Evolutionary conservation across 495 filamentous ascomycete genomes (phyloP), one percentile per base, ranked within the genome.

Genomic region (Entonaema liquescens): DNA sequence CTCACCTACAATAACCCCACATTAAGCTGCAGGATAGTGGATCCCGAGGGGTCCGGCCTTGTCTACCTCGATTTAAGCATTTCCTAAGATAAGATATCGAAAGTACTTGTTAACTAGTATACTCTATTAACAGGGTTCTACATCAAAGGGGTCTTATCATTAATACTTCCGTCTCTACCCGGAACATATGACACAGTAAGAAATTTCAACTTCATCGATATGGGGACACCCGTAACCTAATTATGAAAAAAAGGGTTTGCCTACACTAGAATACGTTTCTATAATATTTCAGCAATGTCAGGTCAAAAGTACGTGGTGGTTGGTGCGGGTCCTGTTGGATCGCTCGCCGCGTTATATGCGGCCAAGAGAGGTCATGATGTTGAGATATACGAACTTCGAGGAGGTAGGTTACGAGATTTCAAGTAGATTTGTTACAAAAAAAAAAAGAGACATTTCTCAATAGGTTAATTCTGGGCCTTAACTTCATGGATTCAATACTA

Each of bases 321-420:
- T 28, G 95, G 95, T 31, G 95, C 94, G 29, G 95, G 95, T 1
- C 95, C 95, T 0, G 95, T 98, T 13, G 95, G 95, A 3, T 91
- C 94, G 8, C 84, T 99, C 26, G 93, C 95, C 7, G 95, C 93
- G 17, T 82, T 99, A 11, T 99, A 98, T 81, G 94, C 95, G 57
- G 94, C 94, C 1, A 85, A 89, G 66, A 83, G 93, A 74, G 94
- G 93, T 35, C 88, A 97, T 76, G 83, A 94, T 73, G 95, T 99
- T 4, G 93, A 98, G 76, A 84, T 99, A 62, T 99, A 98, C 80
- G 95, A 99, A 78, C 82, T 98, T 66, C 88, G 95, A 73, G 89
- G 89, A 82, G 95, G 95, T 97, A 84, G 77, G 92, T 81, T 36
- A 38, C 29, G 23, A 40, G 3, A 42, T 54, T 50, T n/a, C 31